Base-by-base conservation (phyloP, 164 flowering plant species). In the Akebia trifoliata region DNA sequence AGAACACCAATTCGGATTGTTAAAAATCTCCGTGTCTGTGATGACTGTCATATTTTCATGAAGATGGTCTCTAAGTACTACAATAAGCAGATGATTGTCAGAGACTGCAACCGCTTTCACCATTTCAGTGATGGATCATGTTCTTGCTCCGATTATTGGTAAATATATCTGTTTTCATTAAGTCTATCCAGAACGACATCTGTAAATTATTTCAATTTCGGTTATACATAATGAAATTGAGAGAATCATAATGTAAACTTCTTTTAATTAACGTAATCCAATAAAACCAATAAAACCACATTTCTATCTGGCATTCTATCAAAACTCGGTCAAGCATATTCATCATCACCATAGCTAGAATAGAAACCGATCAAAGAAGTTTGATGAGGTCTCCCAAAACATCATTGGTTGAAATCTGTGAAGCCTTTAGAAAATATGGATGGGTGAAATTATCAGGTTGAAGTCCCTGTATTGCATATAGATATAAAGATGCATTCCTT, bases 61-160 rank as follows among this genome's bases (percentile, higher is more conserved):
- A 69, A 69, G 58, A 37, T 64, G 69, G 64, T 64, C 20, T 69
- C 68, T 6, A 62, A 48, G 53, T 54, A 34, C 29, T 69, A 54
- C 28, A 28, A 37, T 12, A 64, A 65, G 53, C 48, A 49, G 42
- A 36, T 69, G 36, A 64, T 69, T 22, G 34, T 69, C 7, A 54
- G 69, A 29, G 73, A 69, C 57, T 60, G 69, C 65, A 59, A 50
- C 30, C 55, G 69, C 15, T 69, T 59, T 51, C 73, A 69, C 35
- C 68, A 69, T 43, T 68, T 62, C 63, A 51, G 38, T 22, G 44
- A 59, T 49, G 72, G 73, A 12, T 64, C 65, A 15, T 70, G 74
- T 53, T 70, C 67, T n/a, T 62, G 74, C 48, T 65, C 48, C 15
- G 69, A 70, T 36, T 65, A 56, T 48, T 70, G 70, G 69, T 70